These are phyloP conservation scores for Gnaphalium uliginosum DNA, from an alignment of 129 eudicot species.

Conservation along the genomic window DNA sequence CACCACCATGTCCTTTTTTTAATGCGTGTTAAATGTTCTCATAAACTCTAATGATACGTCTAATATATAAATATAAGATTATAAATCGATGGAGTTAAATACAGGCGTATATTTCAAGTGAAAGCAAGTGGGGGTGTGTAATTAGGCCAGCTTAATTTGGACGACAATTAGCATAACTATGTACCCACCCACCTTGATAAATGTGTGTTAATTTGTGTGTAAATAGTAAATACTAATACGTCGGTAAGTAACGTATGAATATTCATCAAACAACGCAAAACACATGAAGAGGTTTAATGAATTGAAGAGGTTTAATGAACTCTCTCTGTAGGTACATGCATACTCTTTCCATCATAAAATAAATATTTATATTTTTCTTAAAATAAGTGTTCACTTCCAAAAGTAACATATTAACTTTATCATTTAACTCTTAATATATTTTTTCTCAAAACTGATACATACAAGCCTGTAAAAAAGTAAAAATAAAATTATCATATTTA, in stretches of 20 bases:
- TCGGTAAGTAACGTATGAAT: slow-evolving; percentile 6
- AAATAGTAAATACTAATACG: not conserved
- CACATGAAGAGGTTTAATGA: slow-evolving; percentile 26
- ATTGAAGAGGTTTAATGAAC: slow-evolving; percentile 3
- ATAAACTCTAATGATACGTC: no score
- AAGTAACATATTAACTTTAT: no score
- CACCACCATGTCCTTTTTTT: no score
- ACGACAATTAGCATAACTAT: slow-evolving; percentile 34
- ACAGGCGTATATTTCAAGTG: slow-evolving; percentile 32
- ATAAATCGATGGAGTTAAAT: not conserved
- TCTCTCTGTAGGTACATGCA: not conserved
- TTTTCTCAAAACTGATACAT: no score
- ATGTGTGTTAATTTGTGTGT: slow-evolving; percentile 21
- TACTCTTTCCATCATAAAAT: no score
- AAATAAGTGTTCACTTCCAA: no score
- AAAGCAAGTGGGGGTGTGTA: slow-evolving; percentile 29
- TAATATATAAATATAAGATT: not conserved
- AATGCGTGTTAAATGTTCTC: no score
- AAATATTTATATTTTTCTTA: no score
- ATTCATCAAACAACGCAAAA: slow-evolving; percentile 34
- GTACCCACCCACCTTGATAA: slow-evolving; percentile 41
- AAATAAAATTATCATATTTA: no score
- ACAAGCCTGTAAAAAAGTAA: no score
- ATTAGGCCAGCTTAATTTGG: slow-evolving; percentile 19
- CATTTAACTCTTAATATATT: no score